phyloP scores from a whole-genome alignment of 768 basidiomycete species.

The Pleurotus platypus region DNA sequence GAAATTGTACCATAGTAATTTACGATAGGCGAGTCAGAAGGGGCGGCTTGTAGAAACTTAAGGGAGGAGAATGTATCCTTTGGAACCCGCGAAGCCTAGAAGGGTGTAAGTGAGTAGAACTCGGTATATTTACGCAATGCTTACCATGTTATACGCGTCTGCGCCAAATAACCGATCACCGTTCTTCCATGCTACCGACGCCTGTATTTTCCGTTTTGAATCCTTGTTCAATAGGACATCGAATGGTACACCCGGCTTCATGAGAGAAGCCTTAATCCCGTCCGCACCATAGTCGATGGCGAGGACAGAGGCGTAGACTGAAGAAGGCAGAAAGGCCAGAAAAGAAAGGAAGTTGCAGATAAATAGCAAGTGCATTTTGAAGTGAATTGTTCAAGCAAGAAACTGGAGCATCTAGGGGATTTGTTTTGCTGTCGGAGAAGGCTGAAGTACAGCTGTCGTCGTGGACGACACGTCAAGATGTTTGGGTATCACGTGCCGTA shows the following conservation, averaged over 20 bases:
- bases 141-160: conserved; percentile 85
- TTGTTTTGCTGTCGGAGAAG: conserved; percentile 1
- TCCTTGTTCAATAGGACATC: conserved; percentile 96
- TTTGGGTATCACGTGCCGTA: background rate
- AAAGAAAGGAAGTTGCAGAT: conserved; percentile 36
- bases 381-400: conserved; percentile 9
- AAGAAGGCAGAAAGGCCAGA: conserved; percentile 34
- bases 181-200: conserved; percentile 88
- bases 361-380: conserved; percentile 35
- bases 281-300: conserved; percentile 99
- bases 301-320: conserved; percentile 71
- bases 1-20: conserved; percentile 59
- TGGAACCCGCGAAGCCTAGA: conserved; percentile 89
- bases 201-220: conserved; percentile 93
- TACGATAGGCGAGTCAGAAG: conserved; percentile 53
- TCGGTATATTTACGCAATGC: conserved; percentile 23
- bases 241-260: conserved; percentile 92
- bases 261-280: conserved; percentile 93
- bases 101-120: background rate
- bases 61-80: conserved; percentile 80
- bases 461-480: conserved; percentile 31
- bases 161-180: conserved; percentile 85
- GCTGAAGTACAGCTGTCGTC: conserved; percentile 16
- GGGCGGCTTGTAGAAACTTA: conserved; percentile 79
- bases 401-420: conserved; percentile 22